phyloP scores from a whole-genome alignment of 2,329 filamentous ascomycete genomes.

The Hirsutella thompsonii region DNA sequence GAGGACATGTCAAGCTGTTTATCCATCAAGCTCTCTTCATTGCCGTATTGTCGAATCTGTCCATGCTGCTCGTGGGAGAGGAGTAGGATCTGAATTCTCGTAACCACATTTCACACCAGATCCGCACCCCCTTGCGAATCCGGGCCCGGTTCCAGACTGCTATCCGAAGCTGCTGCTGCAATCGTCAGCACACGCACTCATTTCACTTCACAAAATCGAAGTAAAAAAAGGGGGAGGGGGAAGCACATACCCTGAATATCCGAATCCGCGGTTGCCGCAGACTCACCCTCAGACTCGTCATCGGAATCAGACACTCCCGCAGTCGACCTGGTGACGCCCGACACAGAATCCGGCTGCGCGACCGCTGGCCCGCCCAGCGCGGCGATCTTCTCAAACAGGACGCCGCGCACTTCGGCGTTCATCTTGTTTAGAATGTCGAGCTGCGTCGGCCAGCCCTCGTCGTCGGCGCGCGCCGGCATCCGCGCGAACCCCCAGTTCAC shows the following conservation, averaged over 20 bases:
- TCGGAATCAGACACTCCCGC: neutral
- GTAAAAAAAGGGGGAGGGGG: neutral
- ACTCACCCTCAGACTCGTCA: neutral
- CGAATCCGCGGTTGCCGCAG: neutral
- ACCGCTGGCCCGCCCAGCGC: neutral
- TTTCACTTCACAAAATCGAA: too few species aligned
- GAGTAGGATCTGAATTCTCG: too few species aligned
- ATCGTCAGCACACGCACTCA: too few species aligned
- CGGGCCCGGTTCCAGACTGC: too few species aligned
- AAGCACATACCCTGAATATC: neutral
- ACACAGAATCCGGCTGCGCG: neutral
- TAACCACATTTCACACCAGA: too few species aligned
- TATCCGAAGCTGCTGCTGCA: too few species aligned
- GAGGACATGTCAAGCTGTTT: too few species aligned
- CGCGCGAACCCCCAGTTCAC: constrained; percentile 2
- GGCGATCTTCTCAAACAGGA: neutral
- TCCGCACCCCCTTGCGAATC: too few species aligned
- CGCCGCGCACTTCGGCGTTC: neutral
- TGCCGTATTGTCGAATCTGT: too few species aligned
- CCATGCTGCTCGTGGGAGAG: too few species aligned
- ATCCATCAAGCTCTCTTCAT: too few species aligned
- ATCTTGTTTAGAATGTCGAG: constrained; percentile 4
- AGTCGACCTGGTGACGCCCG: neutral
- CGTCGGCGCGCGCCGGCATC: neutral
- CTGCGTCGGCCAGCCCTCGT: constrained; percentile 1